These are phyloP conservation scores for Phaeosphaeria sp. DNA, from an alignment of 2,329 filamentous ascomycete genomes.

Conservation along the genomic window DNA sequence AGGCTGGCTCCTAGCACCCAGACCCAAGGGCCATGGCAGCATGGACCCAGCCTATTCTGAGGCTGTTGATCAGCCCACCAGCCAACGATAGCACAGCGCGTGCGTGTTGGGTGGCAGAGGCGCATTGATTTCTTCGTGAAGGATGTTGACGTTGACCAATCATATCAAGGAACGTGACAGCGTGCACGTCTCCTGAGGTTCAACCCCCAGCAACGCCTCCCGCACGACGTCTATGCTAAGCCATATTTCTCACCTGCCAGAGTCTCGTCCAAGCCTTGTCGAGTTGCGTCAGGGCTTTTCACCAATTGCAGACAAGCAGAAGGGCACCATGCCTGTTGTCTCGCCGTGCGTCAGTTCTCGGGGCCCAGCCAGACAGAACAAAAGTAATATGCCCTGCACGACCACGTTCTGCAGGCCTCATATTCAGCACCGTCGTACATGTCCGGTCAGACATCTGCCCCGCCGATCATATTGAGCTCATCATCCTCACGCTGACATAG, in stretches of 20 bases:
- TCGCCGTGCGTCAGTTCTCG: neutral
- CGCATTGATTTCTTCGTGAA: slow-evolving; percentile 17
- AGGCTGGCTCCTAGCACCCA: slow-evolving; percentile 20
- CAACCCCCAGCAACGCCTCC: slow-evolving; percentile 12
- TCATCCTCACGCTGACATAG: slow-evolving; percentile 7
- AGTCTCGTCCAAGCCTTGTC: slow-evolving; percentile 11
- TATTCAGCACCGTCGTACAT: slow-evolving; percentile 4
- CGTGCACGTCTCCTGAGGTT: slow-evolving; percentile 24
- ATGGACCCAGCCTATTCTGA: slow-evolving; percentile 2
- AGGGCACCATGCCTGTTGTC: slow-evolving; percentile 12
- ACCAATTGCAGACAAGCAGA: slow-evolving; percentile 18
- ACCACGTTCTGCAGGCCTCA: slow-evolving; percentile 10
- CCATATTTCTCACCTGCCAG: slow-evolving; percentile 8
- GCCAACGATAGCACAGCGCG: slow-evolving; percentile 11
- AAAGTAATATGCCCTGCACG: slow-evolving; percentile 8
- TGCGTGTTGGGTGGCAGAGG: slow-evolving; percentile 12
- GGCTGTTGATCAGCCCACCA: slow-evolving; percentile 3
- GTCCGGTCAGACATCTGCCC: slow-evolving; percentile 2
- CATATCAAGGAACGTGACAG: slow-evolving; percentile 21
- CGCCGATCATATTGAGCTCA: slow-evolving; percentile 9
- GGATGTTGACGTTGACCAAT: slow-evolving; percentile 17
- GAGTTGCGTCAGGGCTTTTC: slow-evolving; percentile 6
- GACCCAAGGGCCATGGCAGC: slow-evolving; percentile 14
- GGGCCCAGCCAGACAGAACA: slow-evolving; percentile 5
- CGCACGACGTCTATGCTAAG: slow-evolving; percentile 23